A percentile compares a stretch with the other conserved stretches of the same genome.
These are phyloP conservation scores for Exophiala oligosperma DNA, from an alignment of 2,329 filamentous ascomycete genomes.

Conservation along the genomic window DNA sequence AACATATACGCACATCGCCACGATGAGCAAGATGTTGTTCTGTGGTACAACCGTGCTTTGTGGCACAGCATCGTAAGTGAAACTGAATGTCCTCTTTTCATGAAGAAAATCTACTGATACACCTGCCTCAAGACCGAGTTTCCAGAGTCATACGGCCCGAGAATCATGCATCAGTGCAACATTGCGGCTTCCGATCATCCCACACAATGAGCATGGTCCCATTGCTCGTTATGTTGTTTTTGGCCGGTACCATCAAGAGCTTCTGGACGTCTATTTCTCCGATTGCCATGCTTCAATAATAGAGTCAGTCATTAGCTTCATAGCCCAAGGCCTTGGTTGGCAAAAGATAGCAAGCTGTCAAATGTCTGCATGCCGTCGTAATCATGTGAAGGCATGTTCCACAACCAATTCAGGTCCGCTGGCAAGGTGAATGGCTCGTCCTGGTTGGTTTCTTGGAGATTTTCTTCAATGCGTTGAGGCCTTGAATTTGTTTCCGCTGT, in stretches of 20 bases:
- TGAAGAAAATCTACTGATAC: neutral
- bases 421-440: conserved; percentile 7
- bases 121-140: conserved; percentile 32
- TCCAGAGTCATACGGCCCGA: conserved; percentile 39
- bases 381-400: conserved; percentile 11
- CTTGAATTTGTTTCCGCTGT: neutral
- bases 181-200: conserved; percentile 31
- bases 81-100: neutral
- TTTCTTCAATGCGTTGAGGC: neutral
- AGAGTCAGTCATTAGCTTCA: neutral
- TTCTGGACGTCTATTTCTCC: too few species aligned
- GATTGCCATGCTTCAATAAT: too few species aligned
- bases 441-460: neutral
- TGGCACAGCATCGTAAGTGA: conserved; percentile 41
- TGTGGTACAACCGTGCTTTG: conserved; percentile 42
- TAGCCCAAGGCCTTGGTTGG: conserved; percentile 15
- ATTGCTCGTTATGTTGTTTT: neutral
- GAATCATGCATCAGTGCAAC: conserved; percentile 44
- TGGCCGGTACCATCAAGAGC: too few species aligned
- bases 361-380: conserved; percentile 13
- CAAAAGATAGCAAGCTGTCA: conserved; percentile 19
- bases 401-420: conserved; percentile 14
- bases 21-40: conserved; percentile 40
- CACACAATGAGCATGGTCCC: neutral
- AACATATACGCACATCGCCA: conserved; percentile 41